Conservation (phyloP, 495 filamentous ascomycete species). For the Penicillium roqueforti region DNA sequence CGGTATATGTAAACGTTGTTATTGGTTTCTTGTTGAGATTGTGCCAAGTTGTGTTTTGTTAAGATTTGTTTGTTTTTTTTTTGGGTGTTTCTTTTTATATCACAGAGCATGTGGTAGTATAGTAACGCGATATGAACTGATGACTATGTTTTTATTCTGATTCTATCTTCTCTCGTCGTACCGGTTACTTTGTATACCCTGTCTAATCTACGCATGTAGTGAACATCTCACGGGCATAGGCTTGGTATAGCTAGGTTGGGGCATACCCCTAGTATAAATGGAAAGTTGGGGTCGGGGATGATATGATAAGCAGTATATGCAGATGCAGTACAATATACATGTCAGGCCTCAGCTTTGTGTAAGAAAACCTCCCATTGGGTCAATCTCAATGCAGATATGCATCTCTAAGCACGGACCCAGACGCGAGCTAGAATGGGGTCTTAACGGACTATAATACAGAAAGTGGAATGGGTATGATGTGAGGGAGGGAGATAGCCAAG, state of each 20-base stretch:
- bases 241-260: neutral
- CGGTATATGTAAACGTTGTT: constrained; percentile 1
- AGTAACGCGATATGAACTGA: constrained; percentile 30
- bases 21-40: constrained; percentile 14
- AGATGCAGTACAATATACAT: neutral
- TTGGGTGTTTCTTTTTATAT: neutral
- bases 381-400: constrained; percentile 11
- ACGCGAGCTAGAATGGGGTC: neutral
- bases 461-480: constrained; percentile 2
- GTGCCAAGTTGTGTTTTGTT: constrained; percentile 21
- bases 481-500: neutral
- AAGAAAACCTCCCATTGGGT: neutral
- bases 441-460: constrained; percentile 19
- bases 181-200: neutral
- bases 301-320: neutral
- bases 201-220: neutral
- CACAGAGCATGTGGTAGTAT: constrained; percentile 12
- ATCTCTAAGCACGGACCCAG: constrained; percentile 7
- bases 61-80: constrained; percentile 19
- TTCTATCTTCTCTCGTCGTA: constrained; percentile 5
- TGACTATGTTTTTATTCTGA: constrained; percentile 17
- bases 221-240: neutral
- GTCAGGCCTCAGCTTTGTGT: neutral
- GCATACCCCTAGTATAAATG: neutral
- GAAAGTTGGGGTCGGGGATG: neutral